Evolutionary conservation across 352 stramenopile species (phyloP).

Genomic region (Phytophthora aleatoria): DNA sequence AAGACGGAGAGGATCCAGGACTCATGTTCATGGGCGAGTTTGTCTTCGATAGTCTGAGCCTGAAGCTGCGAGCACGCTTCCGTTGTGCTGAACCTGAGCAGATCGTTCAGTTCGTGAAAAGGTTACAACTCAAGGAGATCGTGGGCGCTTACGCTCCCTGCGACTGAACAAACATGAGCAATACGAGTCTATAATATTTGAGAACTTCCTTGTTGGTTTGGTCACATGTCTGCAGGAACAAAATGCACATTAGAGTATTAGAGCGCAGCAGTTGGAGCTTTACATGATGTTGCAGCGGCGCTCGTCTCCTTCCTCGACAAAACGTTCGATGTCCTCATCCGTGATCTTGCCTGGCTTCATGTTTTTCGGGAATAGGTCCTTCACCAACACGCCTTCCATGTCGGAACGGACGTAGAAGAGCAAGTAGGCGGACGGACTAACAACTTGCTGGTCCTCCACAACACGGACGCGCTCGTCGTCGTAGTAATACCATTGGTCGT

Average conservation of each 20-base stretch:
- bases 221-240: constrained; percentile 25
- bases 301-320: constrained; percentile 85
- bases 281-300: constrained; percentile 87
- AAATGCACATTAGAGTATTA: constrained; percentile 21
- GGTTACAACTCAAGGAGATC: constrained; percentile 77
- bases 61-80: constrained; percentile 72
- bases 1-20: constrained; percentile 7
- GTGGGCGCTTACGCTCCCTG: constrained; percentile 70
- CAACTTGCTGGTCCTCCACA: constrained; percentile 86
- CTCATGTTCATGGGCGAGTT: constrained; percentile 73
- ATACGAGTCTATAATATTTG: constrained; percentile 44
- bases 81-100: constrained; percentile 55
- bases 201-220: constrained; percentile 31
- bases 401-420: constrained; percentile 93
- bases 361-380: constrained; percentile 87
- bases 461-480: constrained; percentile 89
- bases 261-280: constrained; percentile 11
- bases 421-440: constrained; percentile 89
- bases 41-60: constrained; percentile 68
- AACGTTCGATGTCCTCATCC: constrained; percentile 89
- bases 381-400: constrained; percentile 81
- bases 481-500: constrained; percentile 92
- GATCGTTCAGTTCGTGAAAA: constrained; percentile 71
- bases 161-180: constrained; percentile 38
- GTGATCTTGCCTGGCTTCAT: constrained; percentile 87